Evolutionary conservation across 2,329 filamentous ascomycete species (phyloP), one percentile per base, ranked within the genome.

Genomic region (Arthrinium puccinioides): DNA sequence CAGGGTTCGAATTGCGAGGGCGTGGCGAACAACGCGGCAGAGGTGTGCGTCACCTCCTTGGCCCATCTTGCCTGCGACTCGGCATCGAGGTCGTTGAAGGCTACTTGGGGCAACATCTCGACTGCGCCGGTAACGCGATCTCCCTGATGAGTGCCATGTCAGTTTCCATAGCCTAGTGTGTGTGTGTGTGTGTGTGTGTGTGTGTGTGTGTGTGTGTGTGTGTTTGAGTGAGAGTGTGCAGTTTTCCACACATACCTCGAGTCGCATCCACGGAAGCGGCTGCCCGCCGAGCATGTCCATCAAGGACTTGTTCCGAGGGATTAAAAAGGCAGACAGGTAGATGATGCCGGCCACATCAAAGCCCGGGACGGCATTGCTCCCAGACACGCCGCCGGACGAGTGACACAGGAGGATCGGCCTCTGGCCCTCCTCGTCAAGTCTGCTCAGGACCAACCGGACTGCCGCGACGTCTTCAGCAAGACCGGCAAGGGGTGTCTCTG

Each of bases 1-100:
- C 45, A 46, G n/a, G 45, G 45, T 28, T 47, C 45, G 23, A 42
- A 44, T 23, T 38, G 21, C 29, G 24, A 39, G 14, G 28, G 31
- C 11, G 41, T 31, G 9, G 25, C 36, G 10, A 46, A 47, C 9
- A 47, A 39, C 4, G 32, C 37, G 4, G 39, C 30, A 1, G 45
- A 39, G 4, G 44, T 40, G 25, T 46, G 39, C 6, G 44, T 36
- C 42, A 46, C 29, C 19, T 40, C 44, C 28, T 35, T 34, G n/a
- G 13, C 14, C 43, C 39, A 45, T 28, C 30, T 41, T 24, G 35
- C 20, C 21, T 37, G 36, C 7, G 37, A 31, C 21, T 41, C 40
- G 2, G 23, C 20, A 9, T 15, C 20, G 6, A 44, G 21, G 31
- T 48, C 44, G 32, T 44, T 41, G 36, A 42, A 39, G 9, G 36